Conservation (phyloP, 768 basidiomycete genomes). For the Pleurotus salmoneostramineus region DNA sequence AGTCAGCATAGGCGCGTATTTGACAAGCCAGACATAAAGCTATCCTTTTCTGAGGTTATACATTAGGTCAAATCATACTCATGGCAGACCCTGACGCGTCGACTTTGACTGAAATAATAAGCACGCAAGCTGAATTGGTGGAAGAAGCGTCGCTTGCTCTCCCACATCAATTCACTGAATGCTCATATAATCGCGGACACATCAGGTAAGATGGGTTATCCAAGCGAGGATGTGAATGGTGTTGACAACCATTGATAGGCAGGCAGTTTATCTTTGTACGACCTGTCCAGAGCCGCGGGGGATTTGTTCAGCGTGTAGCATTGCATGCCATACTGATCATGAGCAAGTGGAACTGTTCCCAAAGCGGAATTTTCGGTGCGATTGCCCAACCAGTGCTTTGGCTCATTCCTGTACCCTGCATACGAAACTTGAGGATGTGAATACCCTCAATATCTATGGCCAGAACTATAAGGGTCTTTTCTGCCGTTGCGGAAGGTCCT, state of each 20-base stretch:
- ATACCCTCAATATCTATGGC: conserved; percentile 60
- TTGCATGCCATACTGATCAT: conserved; percentile 84
- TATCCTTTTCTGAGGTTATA: too few species aligned
- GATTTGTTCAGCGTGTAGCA: conserved; percentile 68
- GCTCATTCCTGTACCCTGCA: conserved; percentile 65
- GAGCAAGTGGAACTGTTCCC: conserved; percentile 87
- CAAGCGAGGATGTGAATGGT: conserved; percentile 5
- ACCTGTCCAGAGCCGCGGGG: conserved; percentile 59
- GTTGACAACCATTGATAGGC: conserved; percentile 31
- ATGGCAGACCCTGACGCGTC: neutral
- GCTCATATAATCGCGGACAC: conserved; percentile 56
- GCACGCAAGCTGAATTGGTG: conserved; percentile 45
- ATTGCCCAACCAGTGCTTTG: conserved; percentile 71
- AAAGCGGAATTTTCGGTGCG: conserved; percentile 79
- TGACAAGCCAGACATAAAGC: too few species aligned
- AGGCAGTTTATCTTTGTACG: conserved; percentile 79
- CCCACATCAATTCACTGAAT: conserved; percentile 62
- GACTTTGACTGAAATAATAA: conserved; percentile 30
- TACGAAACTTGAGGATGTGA: conserved; percentile 45
- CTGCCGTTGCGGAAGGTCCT: conserved; percentile 70
- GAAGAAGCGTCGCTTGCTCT: conserved; percentile 53
- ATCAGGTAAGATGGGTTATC: conserved; percentile 34
- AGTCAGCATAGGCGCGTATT: too few species aligned
- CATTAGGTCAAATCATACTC: too few species aligned
- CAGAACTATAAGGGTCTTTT: conserved; percentile 72